These are phyloP conservation scores for Sordariomycetes sp. DNA, from an alignment of 2,329 filamentous ascomycete species.

Conservation along the genomic window DNA sequence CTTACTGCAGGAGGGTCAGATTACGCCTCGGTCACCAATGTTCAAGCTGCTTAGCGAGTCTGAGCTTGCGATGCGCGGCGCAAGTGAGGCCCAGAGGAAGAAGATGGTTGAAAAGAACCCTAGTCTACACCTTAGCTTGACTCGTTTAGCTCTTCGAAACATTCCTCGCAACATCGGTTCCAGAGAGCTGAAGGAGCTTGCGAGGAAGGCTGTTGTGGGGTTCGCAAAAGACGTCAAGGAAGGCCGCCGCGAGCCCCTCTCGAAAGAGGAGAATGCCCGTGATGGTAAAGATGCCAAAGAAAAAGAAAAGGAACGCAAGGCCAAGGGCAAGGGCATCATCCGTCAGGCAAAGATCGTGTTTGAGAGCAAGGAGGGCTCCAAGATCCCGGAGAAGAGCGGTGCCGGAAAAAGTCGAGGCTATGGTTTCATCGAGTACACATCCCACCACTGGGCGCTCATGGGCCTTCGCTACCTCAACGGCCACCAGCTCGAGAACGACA, in stretches of 20 bases:
- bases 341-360: constrained; percentile 93
- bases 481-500: constrained; percentile 45
- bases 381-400: constrained; percentile 67
- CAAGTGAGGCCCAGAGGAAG: constrained; percentile 79
- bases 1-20: constrained; percentile 77
- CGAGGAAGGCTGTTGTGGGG: constrained; percentile 84
- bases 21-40: constrained; percentile 66
- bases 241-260: constrained; percentile 66
- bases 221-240: constrained; percentile 86
- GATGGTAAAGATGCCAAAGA: constrained; percentile 73
- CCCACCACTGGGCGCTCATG: constrained; percentile 91
- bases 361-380: constrained; percentile 76
- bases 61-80: constrained; percentile 81
- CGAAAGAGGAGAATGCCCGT: constrained; percentile 79
- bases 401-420: constrained; percentile 85
- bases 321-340: constrained; percentile 78
- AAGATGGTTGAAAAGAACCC: constrained; percentile 88
- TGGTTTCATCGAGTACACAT: constrained; percentile 94
- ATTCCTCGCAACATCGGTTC: constrained; percentile 74
- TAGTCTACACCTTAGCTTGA: constrained; percentile 77
- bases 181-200: constrained; percentile 85
- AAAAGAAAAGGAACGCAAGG: constrained; percentile 69
- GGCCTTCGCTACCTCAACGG: constrained; percentile 91
- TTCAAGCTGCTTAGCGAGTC: constrained; percentile 67
- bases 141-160: constrained; percentile 84